A percentile compares a stretch with the other conserved stretches of the same genome.
phyloP scores from a whole-genome alignment of 371 early-diverging fungal species.

The Mucor racemosus region DNA sequence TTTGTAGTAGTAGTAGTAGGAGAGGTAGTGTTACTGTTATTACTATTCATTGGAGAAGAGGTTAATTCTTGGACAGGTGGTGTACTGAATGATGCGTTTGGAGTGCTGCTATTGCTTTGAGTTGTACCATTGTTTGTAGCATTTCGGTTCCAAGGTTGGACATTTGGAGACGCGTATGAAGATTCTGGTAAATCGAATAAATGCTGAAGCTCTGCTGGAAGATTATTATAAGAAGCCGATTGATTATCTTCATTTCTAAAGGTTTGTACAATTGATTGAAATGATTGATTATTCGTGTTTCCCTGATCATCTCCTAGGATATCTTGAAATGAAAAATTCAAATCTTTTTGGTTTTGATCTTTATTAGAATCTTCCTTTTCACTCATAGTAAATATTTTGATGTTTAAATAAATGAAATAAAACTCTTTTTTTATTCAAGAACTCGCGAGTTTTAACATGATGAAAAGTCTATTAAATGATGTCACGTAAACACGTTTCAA shows the following conservation, averaged over 20 bases:
- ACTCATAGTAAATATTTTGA: constrained; percentile 7
- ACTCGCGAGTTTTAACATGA: not conserved
- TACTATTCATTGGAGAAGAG: constrained; percentile 10
- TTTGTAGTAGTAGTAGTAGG: not conserved
- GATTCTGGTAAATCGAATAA: constrained; percentile 25
- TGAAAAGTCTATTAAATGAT: not conserved
- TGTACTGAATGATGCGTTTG: not conserved
- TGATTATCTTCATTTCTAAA: constrained; percentile 24
- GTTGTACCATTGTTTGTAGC: not conserved
- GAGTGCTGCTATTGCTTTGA: constrained; percentile 12
- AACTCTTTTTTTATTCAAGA: not conserved
- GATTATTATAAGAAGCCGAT: constrained; percentile 30
- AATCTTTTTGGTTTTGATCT: constrained; percentile 19
- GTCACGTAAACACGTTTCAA: constrained; percentile 1
- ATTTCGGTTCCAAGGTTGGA: constrained; percentile 8
- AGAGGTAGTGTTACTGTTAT: not conserved
- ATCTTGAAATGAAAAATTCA: constrained; percentile 41
- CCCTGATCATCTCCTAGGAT: constrained; percentile 28
- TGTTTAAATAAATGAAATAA: not conserved
- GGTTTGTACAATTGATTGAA: constrained; percentile 24
- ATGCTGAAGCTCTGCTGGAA: constrained; percentile 44
- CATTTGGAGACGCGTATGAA: constrained; percentile 7
- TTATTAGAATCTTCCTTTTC: constrained; percentile 14
- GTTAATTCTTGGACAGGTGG: constrained; percentile 5
- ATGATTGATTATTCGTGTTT: constrained; percentile 27